Evolutionary conservation across 2,329 filamentous ascomycete genomes (phyloP).

Genomic region (Claviceps monticola): DNA sequence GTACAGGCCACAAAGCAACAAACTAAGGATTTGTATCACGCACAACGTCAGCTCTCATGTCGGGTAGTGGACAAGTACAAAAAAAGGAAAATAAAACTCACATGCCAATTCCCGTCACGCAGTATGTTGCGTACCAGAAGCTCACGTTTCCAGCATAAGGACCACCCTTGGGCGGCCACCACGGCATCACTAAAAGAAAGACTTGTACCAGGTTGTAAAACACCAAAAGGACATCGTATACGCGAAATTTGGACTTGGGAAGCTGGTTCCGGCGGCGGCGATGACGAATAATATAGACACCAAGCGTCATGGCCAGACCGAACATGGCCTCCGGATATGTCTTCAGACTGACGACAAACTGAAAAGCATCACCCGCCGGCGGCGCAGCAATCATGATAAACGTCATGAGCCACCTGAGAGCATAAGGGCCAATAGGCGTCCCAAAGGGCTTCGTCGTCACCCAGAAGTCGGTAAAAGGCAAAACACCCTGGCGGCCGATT

Average conservation of each 20-base stretch:
- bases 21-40: slow-evolving; percentile 16
- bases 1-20: slow-evolving; percentile 40
- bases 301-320: slow-evolving; percentile 38
- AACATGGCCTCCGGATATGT: slow-evolving; percentile 47
- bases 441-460: slow-evolving; percentile 49
- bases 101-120: slow-evolving; percentile 49
- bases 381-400: slow-evolving; percentile 45
- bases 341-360: slow-evolving; percentile 46
- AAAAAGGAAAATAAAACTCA: slow-evolving; percentile 23
- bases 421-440: slow-evolving; percentile 45
- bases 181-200: slow-evolving; percentile 55
- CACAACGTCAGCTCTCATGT: background rate
- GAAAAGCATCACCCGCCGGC: slow-evolving; percentile 50
- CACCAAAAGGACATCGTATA: slow-evolving; percentile 42
- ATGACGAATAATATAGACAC: slow-evolving; percentile 42
- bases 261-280: slow-evolving; percentile 23
- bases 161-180: slow-evolving; percentile 52
- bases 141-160: slow-evolving; percentile 48
- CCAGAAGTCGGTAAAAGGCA: slow-evolving; percentile 48
- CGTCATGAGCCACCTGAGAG: slow-evolving; percentile 43
- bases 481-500: slow-evolving; percentile 46
- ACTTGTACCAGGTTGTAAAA: slow-evolving; percentile 47
- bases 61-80: background rate
- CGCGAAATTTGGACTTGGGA: slow-evolving; percentile 33
- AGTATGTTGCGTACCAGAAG: slow-evolving; percentile 63